phyloP scores from a whole-genome alignment of 768 basidiomycete species.

The Tylopilus sp. region DNA sequence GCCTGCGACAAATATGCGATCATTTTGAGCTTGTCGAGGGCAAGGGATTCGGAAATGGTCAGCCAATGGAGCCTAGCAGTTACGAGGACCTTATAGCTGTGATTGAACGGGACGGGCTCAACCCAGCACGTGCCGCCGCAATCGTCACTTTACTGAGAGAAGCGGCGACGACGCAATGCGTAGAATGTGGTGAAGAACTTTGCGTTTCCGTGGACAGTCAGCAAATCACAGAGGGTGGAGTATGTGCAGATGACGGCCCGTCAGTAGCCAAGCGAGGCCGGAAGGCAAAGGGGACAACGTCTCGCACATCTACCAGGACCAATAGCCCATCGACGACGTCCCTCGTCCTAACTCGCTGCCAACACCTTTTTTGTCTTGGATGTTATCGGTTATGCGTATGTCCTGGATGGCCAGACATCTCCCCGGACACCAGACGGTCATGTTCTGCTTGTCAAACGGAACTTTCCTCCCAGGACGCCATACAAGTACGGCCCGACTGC shows the following conservation, averaged over 20 bases:
- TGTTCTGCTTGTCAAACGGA: conserved; percentile 79
- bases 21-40: conserved; percentile 87
- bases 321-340: conserved; percentile 64
- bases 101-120: conserved; percentile 79
- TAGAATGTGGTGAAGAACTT: conserved; percentile 82
- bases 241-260: conserved; percentile 50
- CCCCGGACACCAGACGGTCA: conserved; percentile 49
- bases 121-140: conserved; percentile 66
- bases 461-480: conserved; percentile 68
- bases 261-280: conserved; percentile 47
- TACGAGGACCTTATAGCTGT: conserved; percentile 79
- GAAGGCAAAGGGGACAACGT: conserved; percentile 53
- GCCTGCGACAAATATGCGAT: conserved; percentile 96
- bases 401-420: conserved; percentile 75
- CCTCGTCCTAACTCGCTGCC: conserved; percentile 84
- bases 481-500: conserved; percentile 72
- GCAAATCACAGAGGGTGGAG: conserved; percentile 38
- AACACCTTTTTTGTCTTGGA: conserved; percentile 84
- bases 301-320: conserved; percentile 70
- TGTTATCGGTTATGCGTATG: conserved; percentile 84
- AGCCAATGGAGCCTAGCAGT: conserved; percentile 45
- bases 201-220: conserved; percentile 45
- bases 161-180: conserved; percentile 83
- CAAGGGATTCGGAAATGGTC: conserved; percentile 49
- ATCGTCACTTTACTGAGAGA: conserved; percentile 85